These are phyloP conservation scores for Calonectria hongkongensis DNA, from an alignment of 2,329 filamentous ascomycete genomes.

Conservation along the genomic window DNA sequence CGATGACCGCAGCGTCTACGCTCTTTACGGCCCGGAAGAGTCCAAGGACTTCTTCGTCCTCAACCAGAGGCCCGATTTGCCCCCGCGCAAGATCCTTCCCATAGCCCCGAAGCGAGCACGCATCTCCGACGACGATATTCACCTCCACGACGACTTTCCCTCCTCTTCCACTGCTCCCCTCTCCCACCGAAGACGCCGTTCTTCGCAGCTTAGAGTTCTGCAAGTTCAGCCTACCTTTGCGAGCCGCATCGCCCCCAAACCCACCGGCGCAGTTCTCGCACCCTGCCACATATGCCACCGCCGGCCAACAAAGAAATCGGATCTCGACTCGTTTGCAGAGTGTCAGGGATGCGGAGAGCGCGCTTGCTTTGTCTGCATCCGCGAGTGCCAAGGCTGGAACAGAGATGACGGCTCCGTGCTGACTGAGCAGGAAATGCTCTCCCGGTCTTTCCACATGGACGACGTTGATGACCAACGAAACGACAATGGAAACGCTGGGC, in stretches of 20 bases:
- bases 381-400: constrained; percentile 74
- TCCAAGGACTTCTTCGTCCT: constrained; percentile 54
- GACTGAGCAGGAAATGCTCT: constrained; percentile 61
- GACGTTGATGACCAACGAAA: constrained; percentile 63
- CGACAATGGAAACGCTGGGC: constrained; percentile 36
- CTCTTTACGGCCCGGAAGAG: constrained; percentile 53
- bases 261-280: constrained; percentile 60
- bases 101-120: constrained; percentile 57
- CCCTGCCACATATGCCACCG: constrained; percentile 82
- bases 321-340: constrained; percentile 79
- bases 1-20: constrained; percentile 50
- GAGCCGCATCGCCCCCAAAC: constrained; percentile 30
- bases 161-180: constrained; percentile 27
- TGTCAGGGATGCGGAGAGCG: constrained; percentile 77
- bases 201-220: constrained; percentile 52
- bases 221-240: constrained; percentile 47
- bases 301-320: constrained; percentile 77
- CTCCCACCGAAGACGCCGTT: constrained; percentile 52
- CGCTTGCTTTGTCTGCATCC: constrained; percentile 82
- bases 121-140: constrained; percentile 51
- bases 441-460: constrained; percentile 70
- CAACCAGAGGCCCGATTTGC: constrained; percentile 51
- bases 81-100: constrained; percentile 57
- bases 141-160: constrained; percentile 41
- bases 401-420: constrained; percentile 49